These are phyloP conservation scores for Microdochium nivale DNA, from an alignment of 2,329 filamentous ascomycete species.

Conservation along the genomic window DNA sequence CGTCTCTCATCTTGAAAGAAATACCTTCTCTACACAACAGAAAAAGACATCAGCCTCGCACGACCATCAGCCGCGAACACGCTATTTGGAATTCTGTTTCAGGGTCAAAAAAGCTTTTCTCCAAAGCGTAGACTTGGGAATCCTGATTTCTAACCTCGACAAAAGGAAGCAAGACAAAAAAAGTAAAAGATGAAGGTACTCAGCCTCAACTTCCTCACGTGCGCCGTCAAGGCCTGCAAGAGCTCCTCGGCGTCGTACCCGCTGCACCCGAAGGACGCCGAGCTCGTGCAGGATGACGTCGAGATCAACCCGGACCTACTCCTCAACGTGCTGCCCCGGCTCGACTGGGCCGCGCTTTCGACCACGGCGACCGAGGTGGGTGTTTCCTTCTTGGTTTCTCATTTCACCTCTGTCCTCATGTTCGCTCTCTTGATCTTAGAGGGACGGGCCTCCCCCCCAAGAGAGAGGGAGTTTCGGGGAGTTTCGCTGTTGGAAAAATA, in stretches of 20 bases:
- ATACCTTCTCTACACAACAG: no score
- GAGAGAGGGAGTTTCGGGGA: no score
- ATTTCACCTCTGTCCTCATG: no score
- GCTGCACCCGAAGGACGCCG: slow-evolving; percentile 84
- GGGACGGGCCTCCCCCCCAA: no score
- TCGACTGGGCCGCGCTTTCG: slow-evolving; percentile 81
- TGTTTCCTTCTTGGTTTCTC: no score
- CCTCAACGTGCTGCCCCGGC: slow-evolving; percentile 72
- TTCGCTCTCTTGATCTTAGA: no score
- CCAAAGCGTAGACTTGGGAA: no score
- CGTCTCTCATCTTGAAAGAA: slow-evolving; percentile 1
- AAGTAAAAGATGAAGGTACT: slow-evolving; percentile 72
- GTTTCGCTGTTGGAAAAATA: no score
- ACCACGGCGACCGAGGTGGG: slow-evolving; percentile 69
- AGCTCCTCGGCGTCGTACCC: slow-evolving; percentile 72
- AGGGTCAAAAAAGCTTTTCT: no score
- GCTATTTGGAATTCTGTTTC: no score
- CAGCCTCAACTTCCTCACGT: slow-evolving; percentile 93
- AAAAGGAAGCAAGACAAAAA: slow-evolving; percentile 3
- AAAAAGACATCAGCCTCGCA: no score
- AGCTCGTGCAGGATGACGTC: slow-evolving; percentile 76
- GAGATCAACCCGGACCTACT: slow-evolving; percentile 76
- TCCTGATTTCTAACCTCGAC: slow-evolving; percentile 3
- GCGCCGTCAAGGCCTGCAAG: slow-evolving; percentile 93
- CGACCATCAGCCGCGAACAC: no score